A percentile compares a stretch with the other conserved stretches of the same genome.
These are phyloP conservation scores for Cytospora piceae DNA, from an alignment of 2,329 filamentous ascomycete genomes.

Conservation along the genomic window DNA sequence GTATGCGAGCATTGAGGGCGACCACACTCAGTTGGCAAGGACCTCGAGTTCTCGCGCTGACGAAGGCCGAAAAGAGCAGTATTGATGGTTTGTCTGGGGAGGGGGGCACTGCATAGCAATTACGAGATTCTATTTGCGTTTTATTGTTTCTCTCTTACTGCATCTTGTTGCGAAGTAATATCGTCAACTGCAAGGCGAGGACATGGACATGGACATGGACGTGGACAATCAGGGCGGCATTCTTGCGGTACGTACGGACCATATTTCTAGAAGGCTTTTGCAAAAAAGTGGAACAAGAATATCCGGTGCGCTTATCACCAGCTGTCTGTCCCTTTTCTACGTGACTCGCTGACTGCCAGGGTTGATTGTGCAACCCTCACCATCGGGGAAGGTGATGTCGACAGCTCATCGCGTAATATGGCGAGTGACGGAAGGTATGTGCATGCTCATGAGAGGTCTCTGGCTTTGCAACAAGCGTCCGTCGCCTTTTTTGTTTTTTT, in stretches of 20 bases:
- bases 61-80: background rate
- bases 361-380: too few species aligned
- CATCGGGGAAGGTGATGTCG: background rate
- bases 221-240: background rate
- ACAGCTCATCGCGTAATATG: background rate
- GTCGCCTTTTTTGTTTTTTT: background rate
- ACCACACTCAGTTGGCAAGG: background rate
- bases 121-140: background rate
- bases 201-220: background rate
- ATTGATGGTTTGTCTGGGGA: background rate
- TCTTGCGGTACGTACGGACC: background rate
- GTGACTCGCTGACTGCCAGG: background rate
- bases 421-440: background rate
- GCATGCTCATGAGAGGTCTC: background rate
- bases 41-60: background rate
- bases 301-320: background rate
- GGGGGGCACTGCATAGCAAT: background rate
- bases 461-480: background rate
- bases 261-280: constrained; percentile 17
- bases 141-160: background rate
- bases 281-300: background rate
- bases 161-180: constrained; percentile 4
- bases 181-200: constrained; percentile 10
- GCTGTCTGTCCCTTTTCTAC: too few species aligned
- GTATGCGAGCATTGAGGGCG: background rate